phyloP scores from a whole-genome alignment of 805 yeast species.

The Yarrowia hollandica region DNA sequence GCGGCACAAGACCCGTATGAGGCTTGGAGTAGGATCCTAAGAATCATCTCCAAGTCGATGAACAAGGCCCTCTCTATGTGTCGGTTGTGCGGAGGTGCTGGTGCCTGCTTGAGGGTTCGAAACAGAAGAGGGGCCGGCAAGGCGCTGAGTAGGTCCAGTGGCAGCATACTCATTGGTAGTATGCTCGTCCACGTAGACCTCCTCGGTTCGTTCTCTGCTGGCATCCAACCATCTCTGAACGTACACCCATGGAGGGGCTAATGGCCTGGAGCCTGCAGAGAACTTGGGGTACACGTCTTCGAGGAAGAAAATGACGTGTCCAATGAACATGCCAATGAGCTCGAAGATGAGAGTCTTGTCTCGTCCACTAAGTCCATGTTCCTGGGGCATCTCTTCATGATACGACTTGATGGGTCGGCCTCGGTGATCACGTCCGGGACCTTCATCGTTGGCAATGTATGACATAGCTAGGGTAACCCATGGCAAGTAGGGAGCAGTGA shows the following conservation, averaged over 20 bases:
- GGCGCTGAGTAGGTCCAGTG: conserved; percentile 1
- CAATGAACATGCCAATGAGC: conserved; percentile 46
- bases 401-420: conserved; percentile 9
- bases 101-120: not conserved
- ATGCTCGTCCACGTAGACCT: conserved; percentile 10
- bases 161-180: conserved; percentile 2
- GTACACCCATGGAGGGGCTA: conserved; percentile 48
- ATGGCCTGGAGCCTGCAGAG: conserved; percentile 40
- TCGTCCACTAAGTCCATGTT: conserved; percentile 32
- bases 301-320: conserved; percentile 47
- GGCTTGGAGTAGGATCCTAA: not conserved
- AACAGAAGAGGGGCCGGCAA: not conserved
- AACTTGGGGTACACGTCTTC: conserved; percentile 48
- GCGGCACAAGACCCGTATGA: too few relatives aligned
- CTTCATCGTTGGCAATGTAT: conserved; percentile 33
- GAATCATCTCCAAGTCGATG: conserved; percentile 1
- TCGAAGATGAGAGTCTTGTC: conserved; percentile 33
- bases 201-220: conserved; percentile 11
- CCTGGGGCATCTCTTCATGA: conserved; percentile 32
- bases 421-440: conserved; percentile 30
- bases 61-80: conserved; percentile 23
- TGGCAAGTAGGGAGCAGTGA: conserved; percentile 50
- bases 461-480: conserved; percentile 41
- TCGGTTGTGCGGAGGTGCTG: conserved; percentile 8
- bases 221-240: conserved; percentile 10